Evolutionary conservation across 495 filamentous ascomycete species (phyloP).

Genomic region (Recurvomyces mirabilis): DNA sequence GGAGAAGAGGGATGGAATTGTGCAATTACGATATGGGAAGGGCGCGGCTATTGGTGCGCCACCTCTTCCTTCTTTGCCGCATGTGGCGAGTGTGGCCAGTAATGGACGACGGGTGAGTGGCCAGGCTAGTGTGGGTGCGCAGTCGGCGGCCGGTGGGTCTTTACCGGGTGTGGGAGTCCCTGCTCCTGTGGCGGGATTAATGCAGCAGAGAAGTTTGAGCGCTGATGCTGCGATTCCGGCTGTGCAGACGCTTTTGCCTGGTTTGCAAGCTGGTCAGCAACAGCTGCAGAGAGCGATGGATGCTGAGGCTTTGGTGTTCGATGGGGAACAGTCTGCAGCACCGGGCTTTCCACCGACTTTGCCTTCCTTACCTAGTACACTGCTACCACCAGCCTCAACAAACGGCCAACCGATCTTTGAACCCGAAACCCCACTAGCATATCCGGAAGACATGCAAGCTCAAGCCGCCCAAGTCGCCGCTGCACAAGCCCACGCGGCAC

Average conservation of each 20-base stretch:
- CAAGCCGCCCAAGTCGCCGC: too few relatives aligned
- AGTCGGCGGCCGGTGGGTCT: too few relatives aligned
- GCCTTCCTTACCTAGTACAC: slow-evolving; percentile 1
- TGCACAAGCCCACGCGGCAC: too few relatives aligned
- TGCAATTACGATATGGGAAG: not conserved
- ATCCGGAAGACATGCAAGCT: slow-evolving; percentile 38
- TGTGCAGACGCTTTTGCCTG: not conserved
- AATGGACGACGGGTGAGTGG: too few relatives aligned
- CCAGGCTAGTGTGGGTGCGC: too few relatives aligned
- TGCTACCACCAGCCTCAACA: slow-evolving; percentile 2
- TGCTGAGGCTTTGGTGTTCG: slow-evolving; percentile 30
- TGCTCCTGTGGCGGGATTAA: too few relatives aligned
- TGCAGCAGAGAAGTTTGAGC: slow-evolving; percentile 16
- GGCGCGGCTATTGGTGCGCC: not conserved
- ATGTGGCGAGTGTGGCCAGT: too few relatives aligned
- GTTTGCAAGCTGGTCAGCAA: not conserved
- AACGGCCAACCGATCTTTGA: slow-evolving; percentile 7
- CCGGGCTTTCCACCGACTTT: not conserved
- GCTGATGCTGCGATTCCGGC: slow-evolving; percentile 11
- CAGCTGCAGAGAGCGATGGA: slow-evolving; percentile 23
- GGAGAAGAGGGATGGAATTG: slow-evolving; percentile 41
- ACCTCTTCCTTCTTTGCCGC: too few relatives aligned
- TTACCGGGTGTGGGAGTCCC: too few relatives aligned
- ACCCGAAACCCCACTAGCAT: slow-evolving; percentile 26
- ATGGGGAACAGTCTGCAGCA: slow-evolving; percentile 11